Evolutionary conservation across 1,284 basidiomycete species (phyloP), one percentile per base, ranked within the genome.

Genomic region (Cutaneotrichosporon cavernicola): DNA sequence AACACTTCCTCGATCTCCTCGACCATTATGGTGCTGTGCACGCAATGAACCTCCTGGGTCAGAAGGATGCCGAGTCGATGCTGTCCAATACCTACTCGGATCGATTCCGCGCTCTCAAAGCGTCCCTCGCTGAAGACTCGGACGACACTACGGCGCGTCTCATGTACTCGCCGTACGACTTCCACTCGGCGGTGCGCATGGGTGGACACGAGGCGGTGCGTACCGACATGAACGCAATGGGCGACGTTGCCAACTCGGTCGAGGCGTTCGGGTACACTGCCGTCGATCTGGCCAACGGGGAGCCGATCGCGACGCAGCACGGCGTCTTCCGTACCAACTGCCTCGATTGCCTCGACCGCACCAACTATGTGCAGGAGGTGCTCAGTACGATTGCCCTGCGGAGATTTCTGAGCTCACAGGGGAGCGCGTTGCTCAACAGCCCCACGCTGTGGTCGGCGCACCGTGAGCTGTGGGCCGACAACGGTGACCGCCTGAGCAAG

Each of bases 341-440:
- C 77, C 83, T 99, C 56, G 96, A 98, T 77, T 97, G 94, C 77
- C 82, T 98, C 67, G 96, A 98, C 76, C 88, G 97, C 46, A 99
- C 97, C n/a, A 99, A 99, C 77, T 97, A 97, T 69, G 88, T 97
- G 1, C 90, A 98, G 80, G 95, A 97, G 72, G 91, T 96, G 66
- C 82, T 97, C 49, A 94, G 92, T 1, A 86, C 88, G 5, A 85
- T 85, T 36, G 86, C 88, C 0, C 82, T 96, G 13, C 88, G 91
- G 69, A 63, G 73, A 30, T 83, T 81, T 66, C 72, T 83, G 8
- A 60, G 65, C 1, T 73, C 75, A 5, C 69, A 78, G 34, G 67
- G 70, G 16, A 77, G 70, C 10, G 68, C 70, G 11, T 60, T 76
- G 10, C 62, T 70, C 51, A 65, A 63, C 62, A 70, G 67, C 36